Base-by-base conservation (phyloP, 352 stramenopile genomes). In the Blastocystis hominis region DNA sequence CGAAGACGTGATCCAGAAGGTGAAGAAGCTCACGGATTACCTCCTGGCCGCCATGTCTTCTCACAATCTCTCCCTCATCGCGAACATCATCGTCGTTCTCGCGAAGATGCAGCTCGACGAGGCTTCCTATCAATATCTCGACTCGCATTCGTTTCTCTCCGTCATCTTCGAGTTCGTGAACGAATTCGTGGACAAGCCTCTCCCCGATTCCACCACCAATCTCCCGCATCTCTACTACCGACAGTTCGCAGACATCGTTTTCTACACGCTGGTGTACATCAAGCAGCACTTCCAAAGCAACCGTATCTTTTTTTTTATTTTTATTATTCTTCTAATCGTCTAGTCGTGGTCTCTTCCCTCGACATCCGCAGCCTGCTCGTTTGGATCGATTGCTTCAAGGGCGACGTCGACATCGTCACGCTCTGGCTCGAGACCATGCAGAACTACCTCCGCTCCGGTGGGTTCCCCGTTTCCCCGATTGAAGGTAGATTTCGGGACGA, bases 261-360 rank as follows among this genome's bases (percentile, higher is more conserved):
- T 54, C 72, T 84, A 84, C 44, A 53, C 36, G 40, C 56, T 84
- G 20, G 72, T 34, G 9, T 84, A 66, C 72, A 68, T 84, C 56
- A 34, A 55, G 24, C 15, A 47, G 0, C 55, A 69, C 50, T 24
- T 84, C 38, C n/a, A 66, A 20, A 78, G 62, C 17, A 44, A 44
- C 13, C 20, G 68, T 78, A 36, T 7, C 1, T 15, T n/a, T 53
- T 76, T 56, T 53, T 4, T 76, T 10, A 53, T 36, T 15, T 24
- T 24, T 76, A 76, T 30, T 24, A 20, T 10, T 76, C 7, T n/a
- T 56, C 24, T 30, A 53, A 3, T 4, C 20, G 24, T 38, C 7
- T 38, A n/a, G 56, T 34, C 13, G 17, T 66, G 9, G 56, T n/a
- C 30, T n/a, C 56, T 38, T 13, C 56, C 7, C 30, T 66, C 20